Evolutionary conservation across 2,329 filamentous ascomycete species (phyloP).

Genomic region (Beauveria medogensis): DNA sequence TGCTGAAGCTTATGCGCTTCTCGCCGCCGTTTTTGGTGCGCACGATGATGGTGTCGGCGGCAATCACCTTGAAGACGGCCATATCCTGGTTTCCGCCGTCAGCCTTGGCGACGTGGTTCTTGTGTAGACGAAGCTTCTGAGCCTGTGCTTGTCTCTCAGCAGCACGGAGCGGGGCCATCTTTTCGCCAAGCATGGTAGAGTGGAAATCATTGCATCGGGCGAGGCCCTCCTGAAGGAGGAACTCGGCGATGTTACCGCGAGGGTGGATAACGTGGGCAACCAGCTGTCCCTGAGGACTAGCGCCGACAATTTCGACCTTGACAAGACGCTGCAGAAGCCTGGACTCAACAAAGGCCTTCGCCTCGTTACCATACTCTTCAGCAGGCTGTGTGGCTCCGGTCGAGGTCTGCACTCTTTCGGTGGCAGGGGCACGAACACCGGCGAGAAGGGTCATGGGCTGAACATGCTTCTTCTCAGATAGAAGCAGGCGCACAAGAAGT

Average conservation of each 20-base stretch:
- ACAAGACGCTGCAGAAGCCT: constrained; percentile 81
- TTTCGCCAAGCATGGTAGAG: constrained; percentile 79
- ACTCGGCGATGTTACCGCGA: constrained; percentile 84
- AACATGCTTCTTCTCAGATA: constrained; percentile 75
- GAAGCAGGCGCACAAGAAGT: constrained; percentile 71
- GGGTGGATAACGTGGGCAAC: constrained; percentile 83
- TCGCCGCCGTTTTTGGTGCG: constrained; percentile 78
- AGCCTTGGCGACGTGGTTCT: constrained; percentile 66
- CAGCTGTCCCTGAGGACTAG: constrained; percentile 86
- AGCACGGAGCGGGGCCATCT: constrained; percentile 78
- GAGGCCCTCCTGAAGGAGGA: constrained; percentile 80
- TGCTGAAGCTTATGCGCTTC: constrained; percentile 87
- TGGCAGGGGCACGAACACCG: constrained; percentile 82
- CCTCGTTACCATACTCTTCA: constrained; percentile 85
- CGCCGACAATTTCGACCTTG: constrained; percentile 73
- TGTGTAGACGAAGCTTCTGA: constrained; percentile 70
- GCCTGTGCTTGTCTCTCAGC: constrained; percentile 82
- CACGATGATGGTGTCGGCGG: constrained; percentile 81
- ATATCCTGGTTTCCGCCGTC: constrained; percentile 65
- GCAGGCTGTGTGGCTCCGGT: constrained; percentile 75
- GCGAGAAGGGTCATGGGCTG: constrained; percentile 86
- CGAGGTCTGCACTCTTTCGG: constrained; percentile 70
- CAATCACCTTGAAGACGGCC: constrained; percentile 75
- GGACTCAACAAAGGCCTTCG: constrained; percentile 77
- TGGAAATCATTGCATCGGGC: constrained; percentile 94